phyloP scores from a whole-genome alignment of 352 stramenopile genomes.

The Pythium sukuiense region DNA sequence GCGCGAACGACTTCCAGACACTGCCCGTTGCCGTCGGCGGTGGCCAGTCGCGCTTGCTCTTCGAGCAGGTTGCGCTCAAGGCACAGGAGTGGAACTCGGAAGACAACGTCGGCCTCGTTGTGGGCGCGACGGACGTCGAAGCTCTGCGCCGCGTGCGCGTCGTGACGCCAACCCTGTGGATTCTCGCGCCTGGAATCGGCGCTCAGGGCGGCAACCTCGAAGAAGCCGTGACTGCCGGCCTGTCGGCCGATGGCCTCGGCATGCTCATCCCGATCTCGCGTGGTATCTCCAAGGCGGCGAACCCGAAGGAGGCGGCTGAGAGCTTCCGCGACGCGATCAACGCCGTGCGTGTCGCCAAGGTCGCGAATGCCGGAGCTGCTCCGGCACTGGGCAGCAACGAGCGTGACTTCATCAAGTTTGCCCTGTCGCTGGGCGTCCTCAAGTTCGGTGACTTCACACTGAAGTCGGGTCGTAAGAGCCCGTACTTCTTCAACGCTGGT shows the following conservation, averaged over 20 bases:
- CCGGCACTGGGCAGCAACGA: constrained; percentile 39
- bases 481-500: constrained; percentile 99
- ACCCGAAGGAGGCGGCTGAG: constrained; percentile 90
- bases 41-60: constrained; percentile 48
- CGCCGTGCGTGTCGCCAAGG: constrained; percentile 67
- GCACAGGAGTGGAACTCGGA: constrained; percentile 88
- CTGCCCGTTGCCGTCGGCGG: constrained; percentile 38
- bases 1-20: constrained; percentile 96
- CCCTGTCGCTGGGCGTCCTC: constrained; percentile 93
- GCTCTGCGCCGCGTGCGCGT: constrained; percentile 87
- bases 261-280: constrained; percentile 97
- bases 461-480: constrained; percentile 96
- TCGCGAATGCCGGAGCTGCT: constrained; percentile 20
- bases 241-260: constrained; percentile 86
- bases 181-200: constrained; percentile 96
- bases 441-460: constrained; percentile 98
- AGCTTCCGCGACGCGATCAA: constrained; percentile 95
- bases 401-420: constrained; percentile 97
- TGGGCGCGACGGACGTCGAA: constrained; percentile 95
- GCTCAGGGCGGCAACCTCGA: constrained; percentile 94
- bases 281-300: constrained; percentile 92
- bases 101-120: constrained; percentile 95
- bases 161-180: constrained; percentile 92
- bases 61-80: constrained; percentile 91
- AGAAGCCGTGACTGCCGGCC: constrained; percentile 72